These are phyloP conservation scores for Smithsoniella earleae DNA, from an alignment of 163 green algal genomes.

Conservation along the genomic window DNA sequence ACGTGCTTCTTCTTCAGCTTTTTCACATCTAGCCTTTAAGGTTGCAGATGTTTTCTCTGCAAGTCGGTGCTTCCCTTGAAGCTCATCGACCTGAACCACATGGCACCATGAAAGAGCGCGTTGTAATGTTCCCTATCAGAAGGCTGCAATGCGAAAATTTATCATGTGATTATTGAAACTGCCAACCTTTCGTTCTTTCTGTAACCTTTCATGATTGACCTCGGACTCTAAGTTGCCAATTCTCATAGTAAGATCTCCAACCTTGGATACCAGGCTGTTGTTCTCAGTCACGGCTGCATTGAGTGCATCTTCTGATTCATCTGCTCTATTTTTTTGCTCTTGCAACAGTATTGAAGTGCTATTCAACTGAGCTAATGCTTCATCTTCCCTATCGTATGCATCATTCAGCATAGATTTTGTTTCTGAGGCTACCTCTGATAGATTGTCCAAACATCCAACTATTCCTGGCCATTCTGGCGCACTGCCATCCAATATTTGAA, in stretches of 20 bases:
- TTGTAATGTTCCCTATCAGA: too few relatives aligned
- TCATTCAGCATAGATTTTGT: background rate
- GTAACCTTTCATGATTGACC: too few relatives aligned
- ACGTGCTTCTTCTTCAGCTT: background rate
- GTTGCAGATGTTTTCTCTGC: background rate
- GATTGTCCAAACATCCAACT: background rate
- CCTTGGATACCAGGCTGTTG: background rate
- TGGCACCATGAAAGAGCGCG: too few relatives aligned
- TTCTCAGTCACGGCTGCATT: background rate
- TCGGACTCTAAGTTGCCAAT: too few relatives aligned
- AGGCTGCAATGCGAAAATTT: too few relatives aligned
- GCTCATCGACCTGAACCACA: conserved; percentile 2
- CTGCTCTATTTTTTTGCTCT: background rate
- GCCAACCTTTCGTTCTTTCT: too few relatives aligned
- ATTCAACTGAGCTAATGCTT: background rate
- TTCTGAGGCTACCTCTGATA: background rate
- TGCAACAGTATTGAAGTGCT: background rate
- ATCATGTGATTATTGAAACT: too few relatives aligned
- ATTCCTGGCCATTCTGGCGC: background rate
- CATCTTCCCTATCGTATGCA: background rate
- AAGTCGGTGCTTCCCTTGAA: background rate
- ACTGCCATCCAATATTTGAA: conserved; percentile 14
- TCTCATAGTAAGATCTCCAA: too few relatives aligned
- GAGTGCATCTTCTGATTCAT: background rate
- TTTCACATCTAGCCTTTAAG: background rate